Conservation (phyloP, 352 stramenopile genomes). For the Pythium aristosporum region DNA sequence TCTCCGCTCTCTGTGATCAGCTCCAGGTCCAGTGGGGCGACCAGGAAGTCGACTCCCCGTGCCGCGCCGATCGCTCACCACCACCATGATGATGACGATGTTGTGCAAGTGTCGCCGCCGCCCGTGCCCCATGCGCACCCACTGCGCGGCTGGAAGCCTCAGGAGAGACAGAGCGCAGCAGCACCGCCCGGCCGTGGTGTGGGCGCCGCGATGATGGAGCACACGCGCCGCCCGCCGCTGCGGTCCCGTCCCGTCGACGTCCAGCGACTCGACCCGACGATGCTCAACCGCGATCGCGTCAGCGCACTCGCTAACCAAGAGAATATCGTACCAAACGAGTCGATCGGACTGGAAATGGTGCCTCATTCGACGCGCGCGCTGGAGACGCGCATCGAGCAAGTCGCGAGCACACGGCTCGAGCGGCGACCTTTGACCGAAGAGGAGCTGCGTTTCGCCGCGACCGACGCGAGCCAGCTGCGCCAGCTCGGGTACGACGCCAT, state of each 20-base stretch:
- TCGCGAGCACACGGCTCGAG: constrained; percentile 8
- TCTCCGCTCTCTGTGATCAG: constrained; percentile 12
- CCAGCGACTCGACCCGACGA: constrained; percentile 54
- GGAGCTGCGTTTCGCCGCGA: constrained; percentile 46
- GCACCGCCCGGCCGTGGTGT: neutral
- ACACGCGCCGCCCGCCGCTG: constrained; percentile 8
- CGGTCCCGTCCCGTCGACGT: constrained; percentile 15
- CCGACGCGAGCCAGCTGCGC: constrained; percentile 39
- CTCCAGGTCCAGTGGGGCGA: constrained; percentile 1
- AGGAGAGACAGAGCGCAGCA: neutral
- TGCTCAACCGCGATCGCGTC: constrained; percentile 47
- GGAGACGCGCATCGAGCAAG: constrained; percentile 30
- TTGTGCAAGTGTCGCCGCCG: constrained; percentile 32
- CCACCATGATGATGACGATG: constrained; percentile 26
- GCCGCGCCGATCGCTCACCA: neutral
- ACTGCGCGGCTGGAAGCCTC: constrained; percentile 33
- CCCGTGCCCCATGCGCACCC: constrained; percentile 58
- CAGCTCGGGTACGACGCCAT: constrained; percentile 22
- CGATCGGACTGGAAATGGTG: constrained; percentile 8
- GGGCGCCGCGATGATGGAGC: constrained; percentile 9
- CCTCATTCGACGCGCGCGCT: constrained; percentile 46
- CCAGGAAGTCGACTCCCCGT: neutral
- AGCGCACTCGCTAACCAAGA: constrained; percentile 30
- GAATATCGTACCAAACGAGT: neutral
- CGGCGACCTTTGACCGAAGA: constrained; percentile 32